phyloP scores from a whole-genome alignment of 257 asterid genomes.

The Echium plantagineum region DNA sequence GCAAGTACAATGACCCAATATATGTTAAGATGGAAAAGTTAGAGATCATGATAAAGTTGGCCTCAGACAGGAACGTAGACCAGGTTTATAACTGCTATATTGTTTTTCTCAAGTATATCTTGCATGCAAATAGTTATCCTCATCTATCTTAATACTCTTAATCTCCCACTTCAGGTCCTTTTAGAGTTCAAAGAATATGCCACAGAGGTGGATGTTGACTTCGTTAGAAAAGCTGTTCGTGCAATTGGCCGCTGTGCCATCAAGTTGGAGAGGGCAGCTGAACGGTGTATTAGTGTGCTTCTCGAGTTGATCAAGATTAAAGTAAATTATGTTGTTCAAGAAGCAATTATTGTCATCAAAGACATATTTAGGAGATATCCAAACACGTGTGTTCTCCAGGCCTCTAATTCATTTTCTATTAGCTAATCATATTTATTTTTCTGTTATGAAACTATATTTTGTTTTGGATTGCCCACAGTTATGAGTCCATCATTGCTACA shows the following conservation, averaged over 20 bases:
- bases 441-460: constrained; percentile 4
- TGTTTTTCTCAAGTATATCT: constrained; percentile 1
- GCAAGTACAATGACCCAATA: constrained; percentile 99
- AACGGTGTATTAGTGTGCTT: constrained; percentile 95
- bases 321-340: constrained; percentile 99
- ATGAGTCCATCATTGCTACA: constrained; percentile 94
- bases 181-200: constrained; percentile 99
- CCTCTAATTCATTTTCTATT: constrained; percentile 8
- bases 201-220: constrained; percentile 97
- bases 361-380: constrained; percentile 99
- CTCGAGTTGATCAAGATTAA: constrained; percentile 98
- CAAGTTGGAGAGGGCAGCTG: constrained; percentile 99
- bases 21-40: constrained; percentile 98
- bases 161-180: constrained; percentile 41
- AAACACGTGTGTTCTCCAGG: constrained; percentile 63
- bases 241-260: constrained; percentile 99
- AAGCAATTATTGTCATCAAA: constrained; percentile 97
- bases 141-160: constrained; percentile 6
- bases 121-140: background rate
- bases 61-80: constrained; percentile 93
- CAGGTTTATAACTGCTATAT: constrained; percentile 47
- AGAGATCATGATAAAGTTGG: constrained; percentile 99
- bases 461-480: constrained; percentile 32
- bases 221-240: constrained; percentile 98
- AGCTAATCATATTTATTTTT: no score